phyloP scores from a whole-genome alignment of 352 stramenopile genomes.

The Phytophthora litchii region DNA sequence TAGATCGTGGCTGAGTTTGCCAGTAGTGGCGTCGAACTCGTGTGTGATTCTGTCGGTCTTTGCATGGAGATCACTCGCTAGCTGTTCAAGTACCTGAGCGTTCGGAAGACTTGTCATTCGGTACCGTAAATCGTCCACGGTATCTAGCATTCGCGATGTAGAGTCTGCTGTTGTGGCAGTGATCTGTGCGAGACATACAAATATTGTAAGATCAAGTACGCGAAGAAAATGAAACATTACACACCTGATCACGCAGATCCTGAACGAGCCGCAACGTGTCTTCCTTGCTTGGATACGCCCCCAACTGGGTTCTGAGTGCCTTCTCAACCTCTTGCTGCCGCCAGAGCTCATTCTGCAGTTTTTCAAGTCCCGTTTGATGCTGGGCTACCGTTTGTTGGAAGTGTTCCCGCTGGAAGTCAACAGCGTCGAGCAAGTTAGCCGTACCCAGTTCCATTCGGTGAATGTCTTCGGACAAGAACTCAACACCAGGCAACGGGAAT shows the following conservation, averaged over 20 bases:
- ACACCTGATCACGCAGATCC: constrained; percentile 61
- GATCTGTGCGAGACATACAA: constrained; percentile 36
- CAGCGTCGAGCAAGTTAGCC: constrained; percentile 55
- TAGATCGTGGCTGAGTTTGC: constrained; percentile 27
- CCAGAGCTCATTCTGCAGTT: constrained; percentile 52
- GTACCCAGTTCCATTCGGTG: constrained; percentile 70
- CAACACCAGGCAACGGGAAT: constrained; percentile 11
- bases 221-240: not conserved
- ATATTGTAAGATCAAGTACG: not conserved
- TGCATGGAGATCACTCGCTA: constrained; percentile 45
- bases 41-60: constrained; percentile 36
- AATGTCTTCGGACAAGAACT: constrained; percentile 48
- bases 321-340: constrained; percentile 52
- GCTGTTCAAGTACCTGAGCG: constrained; percentile 49
- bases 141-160: constrained; percentile 48
- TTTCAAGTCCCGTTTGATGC: constrained; percentile 47
- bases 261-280: constrained; percentile 63
- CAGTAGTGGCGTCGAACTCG: constrained; percentile 24
- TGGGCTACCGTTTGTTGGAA: constrained; percentile 46
- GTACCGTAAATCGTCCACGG: constrained; percentile 52
- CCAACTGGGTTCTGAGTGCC: constrained; percentile 49
- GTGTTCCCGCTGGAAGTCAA: constrained; percentile 59
- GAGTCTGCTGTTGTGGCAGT: constrained; percentile 44
- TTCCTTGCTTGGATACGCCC: constrained; percentile 62
- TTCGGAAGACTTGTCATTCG: constrained; percentile 56